Conservation (phyloP, 2,329 filamentous ascomycete genomes). For the Penicillium verrucosum region DNA sequence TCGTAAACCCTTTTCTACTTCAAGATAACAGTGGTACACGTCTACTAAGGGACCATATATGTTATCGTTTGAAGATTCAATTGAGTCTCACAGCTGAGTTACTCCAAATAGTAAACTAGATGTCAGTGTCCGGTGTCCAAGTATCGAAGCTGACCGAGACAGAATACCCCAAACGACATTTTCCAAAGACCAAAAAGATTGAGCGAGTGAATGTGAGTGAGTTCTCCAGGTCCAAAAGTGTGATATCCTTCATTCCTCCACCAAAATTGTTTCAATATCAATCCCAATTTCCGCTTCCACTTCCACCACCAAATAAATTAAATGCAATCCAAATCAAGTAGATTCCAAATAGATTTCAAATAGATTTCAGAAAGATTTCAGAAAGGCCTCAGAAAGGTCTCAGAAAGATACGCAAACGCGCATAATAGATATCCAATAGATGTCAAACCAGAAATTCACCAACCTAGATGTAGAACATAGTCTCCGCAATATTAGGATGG, state of each 20-base stretch:
- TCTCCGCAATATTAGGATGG: conserved; percentile 30
- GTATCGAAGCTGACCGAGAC: not conserved
- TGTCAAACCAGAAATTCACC: not conserved
- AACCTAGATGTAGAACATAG: conserved; percentile 41
- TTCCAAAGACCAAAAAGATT: not conserved
- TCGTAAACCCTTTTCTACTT: not conserved
- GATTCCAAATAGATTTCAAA: not conserved
- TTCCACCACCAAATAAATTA: not conserved
- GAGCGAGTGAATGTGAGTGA: not conserved
- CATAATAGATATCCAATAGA: not conserved
- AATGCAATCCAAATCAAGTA: not conserved
- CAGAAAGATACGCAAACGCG: not conserved
- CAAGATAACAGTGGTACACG: not conserved
- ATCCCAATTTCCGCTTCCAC: too few relatives aligned
- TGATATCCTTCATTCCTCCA: not conserved
- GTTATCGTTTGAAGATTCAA: not conserved
- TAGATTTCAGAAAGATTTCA: not conserved
- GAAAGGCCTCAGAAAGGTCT: not conserved
- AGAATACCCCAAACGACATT: not conserved
- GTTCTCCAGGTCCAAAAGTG: not conserved
- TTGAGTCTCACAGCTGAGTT: not conserved
- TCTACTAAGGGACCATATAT: not conserved
- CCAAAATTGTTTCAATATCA: not conserved
- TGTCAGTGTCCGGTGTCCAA: not conserved
- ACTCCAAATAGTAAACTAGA: not conserved